phyloP scores from a whole-genome alignment of 345 rosid genomes.

The Populus deltoides region DNA sequence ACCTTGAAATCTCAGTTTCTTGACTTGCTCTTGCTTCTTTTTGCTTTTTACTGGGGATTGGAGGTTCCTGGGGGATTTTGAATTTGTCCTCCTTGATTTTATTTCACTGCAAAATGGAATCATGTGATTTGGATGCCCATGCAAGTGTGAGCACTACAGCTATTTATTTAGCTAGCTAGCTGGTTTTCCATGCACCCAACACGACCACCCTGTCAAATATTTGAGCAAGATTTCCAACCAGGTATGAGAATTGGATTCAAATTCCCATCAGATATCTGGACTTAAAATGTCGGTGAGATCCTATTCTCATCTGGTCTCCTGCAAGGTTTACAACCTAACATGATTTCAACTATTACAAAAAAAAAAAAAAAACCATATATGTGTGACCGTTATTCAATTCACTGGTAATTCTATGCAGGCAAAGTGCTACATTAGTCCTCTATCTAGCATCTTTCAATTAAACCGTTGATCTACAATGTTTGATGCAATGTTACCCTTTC shows the following conservation, averaged over 20 bases:
- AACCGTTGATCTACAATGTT: no score
- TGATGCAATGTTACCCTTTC: no score
- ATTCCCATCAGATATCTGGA: conserved; percentile 28
- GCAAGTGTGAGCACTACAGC: not conserved
- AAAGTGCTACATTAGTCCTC: not conserved
- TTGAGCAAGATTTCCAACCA: conserved; percentile 9
- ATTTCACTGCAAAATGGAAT: not conserved
- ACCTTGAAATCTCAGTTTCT: conserved; percentile 10
- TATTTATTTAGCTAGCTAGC: not conserved
- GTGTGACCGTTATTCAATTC: not conserved
- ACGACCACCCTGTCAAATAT: conserved; percentile 24
- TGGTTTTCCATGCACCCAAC: not conserved
- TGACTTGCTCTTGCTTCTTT: not conserved
- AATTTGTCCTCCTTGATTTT: not conserved
- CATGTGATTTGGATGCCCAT: conserved; percentile 9
- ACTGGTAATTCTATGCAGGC: not conserved
- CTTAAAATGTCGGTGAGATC: conserved; percentile 31
- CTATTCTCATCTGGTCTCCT: conserved; percentile 38
- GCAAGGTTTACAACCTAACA: conserved; percentile 24
- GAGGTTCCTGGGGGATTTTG: conserved; percentile 13
- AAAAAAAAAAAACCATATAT: not conserved
- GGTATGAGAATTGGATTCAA: conserved; percentile 26
- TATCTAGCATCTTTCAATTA: not conserved
- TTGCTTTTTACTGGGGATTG: not conserved
- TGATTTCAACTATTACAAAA: conserved; percentile 3